Evolutionary conservation across 2,329 filamentous ascomycete species (phyloP).

Genomic region (Nemania sp.): DNA sequence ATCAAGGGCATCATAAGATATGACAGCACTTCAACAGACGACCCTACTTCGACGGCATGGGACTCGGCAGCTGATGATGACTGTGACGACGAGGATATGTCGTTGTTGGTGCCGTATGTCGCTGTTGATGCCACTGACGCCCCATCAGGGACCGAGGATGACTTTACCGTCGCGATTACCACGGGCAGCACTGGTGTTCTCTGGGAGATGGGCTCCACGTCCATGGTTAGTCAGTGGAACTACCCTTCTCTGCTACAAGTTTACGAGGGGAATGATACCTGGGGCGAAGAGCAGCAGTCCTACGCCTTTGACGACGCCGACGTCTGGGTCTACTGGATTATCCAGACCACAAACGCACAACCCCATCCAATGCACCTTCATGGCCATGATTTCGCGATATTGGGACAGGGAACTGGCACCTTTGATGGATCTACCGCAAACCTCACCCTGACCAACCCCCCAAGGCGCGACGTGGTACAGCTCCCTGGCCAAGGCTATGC

Average conservation of each 20-base stretch:
- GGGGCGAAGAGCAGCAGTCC: constrained; percentile 19
- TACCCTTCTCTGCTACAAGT: constrained; percentile 30
- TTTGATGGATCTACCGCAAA: constrained; percentile 27
- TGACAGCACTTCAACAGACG: constrained; percentile 42
- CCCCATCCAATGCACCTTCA: constrained; percentile 63
- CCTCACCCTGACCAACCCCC: constrained; percentile 40
- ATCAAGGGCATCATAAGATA: constrained; percentile 48
- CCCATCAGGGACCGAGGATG: constrained; percentile 16
- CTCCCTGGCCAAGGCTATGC: constrained; percentile 59
- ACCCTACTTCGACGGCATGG: constrained; percentile 19
- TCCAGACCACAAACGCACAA: constrained; percentile 9
- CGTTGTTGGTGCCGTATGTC: constrained; percentile 23
- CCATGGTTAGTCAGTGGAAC: constrained; percentile 27
- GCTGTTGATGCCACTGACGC: constrained; percentile 24
- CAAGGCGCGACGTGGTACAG: constrained; percentile 60
- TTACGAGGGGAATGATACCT: constrained; percentile 27
- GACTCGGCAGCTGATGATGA: constrained; percentile 19
- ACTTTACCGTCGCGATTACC: constrained; percentile 18
- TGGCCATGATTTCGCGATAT: constrained; percentile 62
- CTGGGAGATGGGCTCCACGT: constrained; percentile 19
- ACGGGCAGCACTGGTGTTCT: neutral
- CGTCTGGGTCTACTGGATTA: constrained; percentile 26
- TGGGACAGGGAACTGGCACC: constrained; percentile 49
- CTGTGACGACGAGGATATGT: constrained; percentile 35
- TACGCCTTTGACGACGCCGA: constrained; percentile 23